These are phyloP conservation scores for Boletellus dicymbophilus DNA, from an alignment of 1,284 basidiomycete genomes.

Conservation along the genomic window DNA sequence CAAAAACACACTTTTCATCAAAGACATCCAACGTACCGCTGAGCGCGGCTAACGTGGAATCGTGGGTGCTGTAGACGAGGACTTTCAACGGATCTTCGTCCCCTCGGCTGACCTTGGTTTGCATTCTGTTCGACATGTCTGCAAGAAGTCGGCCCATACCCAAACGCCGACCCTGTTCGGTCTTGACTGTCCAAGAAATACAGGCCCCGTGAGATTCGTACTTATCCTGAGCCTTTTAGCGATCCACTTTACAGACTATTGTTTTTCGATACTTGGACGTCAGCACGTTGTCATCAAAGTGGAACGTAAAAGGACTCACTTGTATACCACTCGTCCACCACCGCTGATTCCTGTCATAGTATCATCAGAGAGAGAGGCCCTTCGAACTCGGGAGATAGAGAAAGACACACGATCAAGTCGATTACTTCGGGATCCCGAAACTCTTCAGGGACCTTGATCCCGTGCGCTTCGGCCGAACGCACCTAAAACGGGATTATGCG, in stretches of 20 bases:
- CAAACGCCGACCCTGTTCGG: conserved; percentile 72
- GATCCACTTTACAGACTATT: conserved; percentile 28
- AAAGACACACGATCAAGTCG: conserved; percentile 57
- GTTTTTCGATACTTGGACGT: background rate
- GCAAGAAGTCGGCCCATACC: conserved; percentile 77
- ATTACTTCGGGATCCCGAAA: conserved; percentile 63
- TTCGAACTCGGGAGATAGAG: too few relatives aligned
- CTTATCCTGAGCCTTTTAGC: background rate
- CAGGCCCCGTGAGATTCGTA: conserved; percentile 4
- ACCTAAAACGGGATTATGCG: conserved; percentile 43
- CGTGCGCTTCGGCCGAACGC: conserved; percentile 70
- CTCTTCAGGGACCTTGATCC: conserved; percentile 66
- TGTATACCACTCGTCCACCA: conserved; percentile 80
- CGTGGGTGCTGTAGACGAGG: conserved; percentile 74
- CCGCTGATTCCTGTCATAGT: conserved; percentile 80
- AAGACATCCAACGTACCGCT: conserved; percentile 73
- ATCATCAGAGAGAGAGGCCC: too few relatives aligned
- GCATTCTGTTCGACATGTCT: conserved; percentile 65
- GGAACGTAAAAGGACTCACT: conserved; percentile 37
- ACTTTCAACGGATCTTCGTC: conserved; percentile 55
- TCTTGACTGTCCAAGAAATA: conserved; percentile 53
- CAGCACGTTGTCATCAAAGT: background rate
- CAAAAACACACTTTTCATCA: conserved; percentile 63
- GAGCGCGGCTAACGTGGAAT: conserved; percentile 73
- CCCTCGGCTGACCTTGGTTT: conserved; percentile 47